These are phyloP conservation scores for Scutellaria galericulata DNA, from an alignment of 257 asterid genomes.

Conservation along the genomic window DNA sequence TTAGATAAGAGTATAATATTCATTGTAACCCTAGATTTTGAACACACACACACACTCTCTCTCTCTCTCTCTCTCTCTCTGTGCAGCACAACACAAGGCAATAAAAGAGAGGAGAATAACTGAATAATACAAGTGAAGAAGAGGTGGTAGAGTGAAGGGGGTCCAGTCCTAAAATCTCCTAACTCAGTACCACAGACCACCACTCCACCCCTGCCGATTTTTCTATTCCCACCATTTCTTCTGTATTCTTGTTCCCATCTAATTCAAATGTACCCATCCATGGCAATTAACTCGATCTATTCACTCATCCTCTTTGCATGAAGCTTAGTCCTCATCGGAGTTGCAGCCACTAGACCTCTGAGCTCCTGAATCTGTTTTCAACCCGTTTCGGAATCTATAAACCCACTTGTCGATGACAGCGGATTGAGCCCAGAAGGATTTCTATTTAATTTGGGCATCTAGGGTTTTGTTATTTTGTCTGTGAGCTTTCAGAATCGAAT, in stretches of 20 bases:
- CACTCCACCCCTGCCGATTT: slow-evolving; percentile 38
- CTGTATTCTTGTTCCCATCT: slow-evolving; percentile 13
- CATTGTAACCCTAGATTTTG: slow-evolving; percentile 43
- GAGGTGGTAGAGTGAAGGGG: slow-evolving; percentile 33
- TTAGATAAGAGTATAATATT: slow-evolving; percentile 21
- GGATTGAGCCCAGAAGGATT: slow-evolving; percentile 26
- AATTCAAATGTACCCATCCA: slow-evolving; percentile 12
- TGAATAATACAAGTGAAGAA: slow-evolving; percentile 17
- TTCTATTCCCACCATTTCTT: slow-evolving; percentile 30
- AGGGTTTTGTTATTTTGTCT: slow-evolving; percentile 41
- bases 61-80: slow-evolving; percentile 4
- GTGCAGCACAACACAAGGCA: slow-evolving; percentile 8
- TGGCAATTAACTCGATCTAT: slow-evolving; percentile 19
- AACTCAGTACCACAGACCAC: slow-evolving; percentile 25
- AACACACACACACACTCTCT: slow-evolving; percentile 20
- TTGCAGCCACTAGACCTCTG: slow-evolving; percentile 25
- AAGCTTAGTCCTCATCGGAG: slow-evolving; percentile 35
- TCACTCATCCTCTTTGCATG: slow-evolving; percentile 33
- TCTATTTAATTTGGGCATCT: slow-evolving; percentile 23
- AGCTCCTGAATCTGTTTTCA: slow-evolving; percentile 22
- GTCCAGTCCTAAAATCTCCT: slow-evolving; percentile 41
- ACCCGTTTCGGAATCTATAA: not conserved
- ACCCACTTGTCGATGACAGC: not conserved
- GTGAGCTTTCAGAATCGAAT: slow-evolving; percentile 23
- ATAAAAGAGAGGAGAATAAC: slow-evolving; percentile 27